These are phyloP conservation scores for Ophiostoma perfectum DNA, from an alignment of 2,329 filamentous ascomycete genomes.

Conservation along the genomic window DNA sequence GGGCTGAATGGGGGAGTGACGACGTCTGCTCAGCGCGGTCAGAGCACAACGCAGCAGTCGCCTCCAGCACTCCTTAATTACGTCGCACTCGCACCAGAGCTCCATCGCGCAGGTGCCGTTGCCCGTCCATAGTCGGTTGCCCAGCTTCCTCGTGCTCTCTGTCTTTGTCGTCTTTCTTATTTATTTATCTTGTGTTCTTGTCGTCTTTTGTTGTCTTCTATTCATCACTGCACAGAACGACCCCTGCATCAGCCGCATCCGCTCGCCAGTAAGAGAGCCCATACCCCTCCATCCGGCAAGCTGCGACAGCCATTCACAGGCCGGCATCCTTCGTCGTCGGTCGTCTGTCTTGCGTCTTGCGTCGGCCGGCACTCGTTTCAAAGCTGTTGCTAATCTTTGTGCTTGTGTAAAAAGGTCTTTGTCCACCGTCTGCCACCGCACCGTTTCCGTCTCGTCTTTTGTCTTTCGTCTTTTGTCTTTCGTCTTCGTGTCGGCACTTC, in stretches of 20 bases:
- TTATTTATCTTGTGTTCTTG: not conserved
- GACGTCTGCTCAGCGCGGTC: too few species aligned
- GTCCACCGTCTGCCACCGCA: not conserved
- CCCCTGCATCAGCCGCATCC: conserved; percentile 2
- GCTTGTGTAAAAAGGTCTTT: not conserved
- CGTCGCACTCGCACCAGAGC: conserved; percentile 2
- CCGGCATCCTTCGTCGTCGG: not conserved
- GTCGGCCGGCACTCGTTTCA: conserved; percentile 2
- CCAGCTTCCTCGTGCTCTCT: too few species aligned
- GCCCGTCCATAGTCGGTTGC: too few species aligned
- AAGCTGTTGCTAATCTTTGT: conserved; percentile 5
- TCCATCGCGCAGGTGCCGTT: not conserved
- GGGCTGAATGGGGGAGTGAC: too few species aligned
- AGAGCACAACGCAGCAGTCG: too few species aligned
- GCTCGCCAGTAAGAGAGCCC: not conserved
- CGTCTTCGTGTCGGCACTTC: not conserved
- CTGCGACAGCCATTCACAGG: conserved; percentile 8
- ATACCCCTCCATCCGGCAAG: not conserved
- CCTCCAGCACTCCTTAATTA: conserved; percentile 5
- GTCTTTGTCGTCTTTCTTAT: too few species aligned
- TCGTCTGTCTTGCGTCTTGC: not conserved
- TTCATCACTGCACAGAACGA: not conserved
- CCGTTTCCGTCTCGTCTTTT: not conserved
- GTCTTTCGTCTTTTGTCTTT: not conserved
- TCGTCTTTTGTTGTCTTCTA: not conserved